Percentiles rank a stretch among this genome's conserved stretches.
phyloP scores from a whole-genome alignment of 495 filamentous ascomycete genomes.

The Cairneyella variabilis region DNA sequence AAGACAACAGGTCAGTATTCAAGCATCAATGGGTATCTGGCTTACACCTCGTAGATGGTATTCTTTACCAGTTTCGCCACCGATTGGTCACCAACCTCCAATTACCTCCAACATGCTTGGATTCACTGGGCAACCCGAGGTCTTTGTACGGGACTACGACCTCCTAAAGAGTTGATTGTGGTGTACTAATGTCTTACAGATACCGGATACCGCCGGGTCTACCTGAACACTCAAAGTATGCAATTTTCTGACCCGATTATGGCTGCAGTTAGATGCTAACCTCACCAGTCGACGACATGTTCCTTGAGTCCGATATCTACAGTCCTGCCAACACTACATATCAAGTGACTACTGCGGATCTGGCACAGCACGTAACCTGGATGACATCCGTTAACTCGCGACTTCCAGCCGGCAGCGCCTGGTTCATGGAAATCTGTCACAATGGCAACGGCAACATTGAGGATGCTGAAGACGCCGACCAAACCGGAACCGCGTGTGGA shows the following conservation, averaged over 20 bases:
- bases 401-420: slow-evolving; percentile 51
- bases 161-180: slow-evolving; percentile 13
- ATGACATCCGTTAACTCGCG: slow-evolving; percentile 44
- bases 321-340: slow-evolving; percentile 39
- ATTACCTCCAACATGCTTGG: slow-evolving; percentile 58
- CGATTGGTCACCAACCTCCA: slow-evolving; percentile 52
- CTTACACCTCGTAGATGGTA: slow-evolving; percentile 44
- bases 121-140: slow-evolving; percentile 60
- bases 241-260: not conserved
- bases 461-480: too few species aligned
- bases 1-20: slow-evolving; percentile 54
- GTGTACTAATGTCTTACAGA: slow-evolving; percentile 22
- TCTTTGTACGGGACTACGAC: slow-evolving; percentile 48
- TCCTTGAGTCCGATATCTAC: slow-evolving; percentile 54
- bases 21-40: slow-evolving; percentile 52
- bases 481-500: slow-evolving; percentile 23
- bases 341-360: slow-evolving; percentile 46
- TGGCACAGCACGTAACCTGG: slow-evolving; percentile 48
- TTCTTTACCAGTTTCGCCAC: slow-evolving; percentile 55
- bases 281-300: slow-evolving; percentile 61
- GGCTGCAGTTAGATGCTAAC: slow-evolving; percentile 33
- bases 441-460: slow-evolving; percentile 61
- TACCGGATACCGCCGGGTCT: slow-evolving; percentile 32
- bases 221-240: slow-evolving; percentile 14
- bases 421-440: slow-evolving; percentile 54